Conservation (phyloP, 352 stramenopile species). For the Peronospora tabacina region DNA sequence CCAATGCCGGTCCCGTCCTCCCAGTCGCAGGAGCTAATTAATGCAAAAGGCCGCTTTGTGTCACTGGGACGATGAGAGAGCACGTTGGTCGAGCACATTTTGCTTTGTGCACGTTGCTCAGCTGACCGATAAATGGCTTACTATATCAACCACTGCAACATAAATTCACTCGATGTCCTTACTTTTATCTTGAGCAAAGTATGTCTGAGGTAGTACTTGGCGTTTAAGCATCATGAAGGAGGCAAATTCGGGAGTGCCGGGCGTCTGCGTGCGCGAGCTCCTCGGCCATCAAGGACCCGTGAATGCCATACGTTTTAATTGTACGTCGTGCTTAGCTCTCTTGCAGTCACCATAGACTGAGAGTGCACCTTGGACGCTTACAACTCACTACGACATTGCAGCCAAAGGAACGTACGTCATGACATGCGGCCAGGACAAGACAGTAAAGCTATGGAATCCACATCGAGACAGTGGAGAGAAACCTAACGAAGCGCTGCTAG, state of each 20-base stretch:
- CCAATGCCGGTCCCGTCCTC: slow-evolving; percentile 29
- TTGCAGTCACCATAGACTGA: neutral
- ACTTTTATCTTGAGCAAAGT: slow-evolving; percentile 18
- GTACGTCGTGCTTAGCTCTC: slow-evolving; percentile 20
- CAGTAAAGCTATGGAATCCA: slow-evolving; percentile 82
- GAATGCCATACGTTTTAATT: slow-evolving; percentile 77
- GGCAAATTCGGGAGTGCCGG: slow-evolving; percentile 20
- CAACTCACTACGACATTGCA: slow-evolving; percentile 12
- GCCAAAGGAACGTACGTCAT: slow-evolving; percentile 87
- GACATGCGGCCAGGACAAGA: slow-evolving; percentile 84
- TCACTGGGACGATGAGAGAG: slow-evolving; percentile 36
- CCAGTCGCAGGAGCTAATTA: slow-evolving; percentile 28
- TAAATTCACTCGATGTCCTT: neutral
- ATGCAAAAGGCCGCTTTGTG: slow-evolving; percentile 24
- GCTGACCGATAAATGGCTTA: slow-evolving; percentile 13
- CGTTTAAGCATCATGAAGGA: slow-evolving; percentile 7
- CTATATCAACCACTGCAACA: slow-evolving; percentile 21
- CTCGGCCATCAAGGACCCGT: slow-evolving; percentile 61
- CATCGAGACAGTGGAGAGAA: slow-evolving; percentile 61
- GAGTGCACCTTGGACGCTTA: neutral
- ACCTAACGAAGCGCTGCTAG: slow-evolving; percentile 51
- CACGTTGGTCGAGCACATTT: slow-evolving; percentile 11
- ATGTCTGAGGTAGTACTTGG: neutral
- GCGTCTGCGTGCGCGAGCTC: slow-evolving; percentile 41
- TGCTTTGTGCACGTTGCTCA: slow-evolving; percentile 18